Percentiles rank a stretch among this genome's conserved stretches.
phyloP scores from a whole-genome alignment of 148 eudicot species.

The Selenicereus undatus region DNA sequence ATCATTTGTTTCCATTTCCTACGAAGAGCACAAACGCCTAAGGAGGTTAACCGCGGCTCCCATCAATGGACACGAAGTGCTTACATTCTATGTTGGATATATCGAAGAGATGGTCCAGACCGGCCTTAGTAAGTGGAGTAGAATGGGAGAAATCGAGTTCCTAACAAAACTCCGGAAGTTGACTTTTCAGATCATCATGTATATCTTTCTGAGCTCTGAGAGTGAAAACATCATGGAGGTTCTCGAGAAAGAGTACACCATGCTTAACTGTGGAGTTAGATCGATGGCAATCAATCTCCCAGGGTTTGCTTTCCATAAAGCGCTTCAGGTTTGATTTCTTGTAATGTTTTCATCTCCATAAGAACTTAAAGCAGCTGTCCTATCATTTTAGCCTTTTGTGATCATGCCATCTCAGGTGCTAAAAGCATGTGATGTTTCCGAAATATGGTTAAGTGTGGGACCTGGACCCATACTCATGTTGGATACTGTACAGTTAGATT shows the following conservation, averaged over 20 bases:
- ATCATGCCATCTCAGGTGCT: no score
- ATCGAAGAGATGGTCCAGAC: conserved; percentile 54
- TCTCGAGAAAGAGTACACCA: conserved; percentile 65
- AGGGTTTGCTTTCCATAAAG: conserved; percentile 74
- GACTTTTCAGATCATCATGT: conserved; percentile 69
- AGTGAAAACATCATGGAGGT: conserved; percentile 59
- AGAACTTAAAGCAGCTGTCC: no score
- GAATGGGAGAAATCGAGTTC: conserved; percentile 72
- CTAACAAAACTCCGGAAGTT: conserved; percentile 62
- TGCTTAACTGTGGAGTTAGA: conserved; percentile 67
- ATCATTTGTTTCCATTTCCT: conserved; percentile 60
- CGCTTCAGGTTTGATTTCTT: conserved; percentile 53
- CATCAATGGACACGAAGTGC: conserved; percentile 78
- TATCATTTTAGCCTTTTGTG: no score
- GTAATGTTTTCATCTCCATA: background rate
- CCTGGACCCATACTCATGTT: background rate
- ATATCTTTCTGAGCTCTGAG: conserved; percentile 74
- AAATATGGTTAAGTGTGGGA: background rate
- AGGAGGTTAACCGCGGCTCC: conserved; percentile 79
- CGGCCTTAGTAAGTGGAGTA: conserved; percentile 61
- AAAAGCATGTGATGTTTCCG: no score
- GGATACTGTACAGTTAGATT: background rate
- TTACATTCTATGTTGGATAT: conserved; percentile 55
- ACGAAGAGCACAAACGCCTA: conserved; percentile 76
- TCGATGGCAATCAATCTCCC: conserved; percentile 83